A percentile compares a stretch with the other conserved stretches of the same genome.
Evolutionary conservation across 768 basidiomycete species (phyloP).

Genomic region (Leccinellum albellum): DNA sequence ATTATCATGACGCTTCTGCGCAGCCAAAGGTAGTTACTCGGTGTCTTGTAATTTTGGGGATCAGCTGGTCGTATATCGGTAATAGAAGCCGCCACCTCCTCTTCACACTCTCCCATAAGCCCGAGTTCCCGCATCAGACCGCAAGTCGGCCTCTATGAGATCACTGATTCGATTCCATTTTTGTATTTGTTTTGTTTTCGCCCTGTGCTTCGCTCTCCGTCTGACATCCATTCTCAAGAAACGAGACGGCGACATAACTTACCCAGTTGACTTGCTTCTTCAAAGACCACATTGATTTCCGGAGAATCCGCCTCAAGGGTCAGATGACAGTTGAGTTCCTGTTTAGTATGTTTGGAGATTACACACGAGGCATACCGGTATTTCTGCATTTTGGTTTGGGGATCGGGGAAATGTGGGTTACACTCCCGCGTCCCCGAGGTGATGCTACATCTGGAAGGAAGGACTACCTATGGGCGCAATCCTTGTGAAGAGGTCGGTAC

Average conservation of each 20-base stretch:
- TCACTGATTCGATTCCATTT: background rate
- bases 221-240: conserved; percentile 17
- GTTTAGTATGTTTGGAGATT: conserved; percentile 6
- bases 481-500: conserved; percentile 3
- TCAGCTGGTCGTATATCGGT: conserved; percentile 12
- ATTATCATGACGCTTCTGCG: conserved; percentile 1
- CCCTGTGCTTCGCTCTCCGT: background rate
- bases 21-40: conserved; percentile 9
- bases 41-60: background rate
- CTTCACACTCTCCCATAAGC: conserved; percentile 36
- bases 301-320: conserved; percentile 5
- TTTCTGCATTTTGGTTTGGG: conserved; percentile 8
- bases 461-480: conserved; percentile 11
- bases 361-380: conserved; percentile 16
- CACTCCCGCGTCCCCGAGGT: conserved; percentile 25
- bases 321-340: conserved; percentile 13
- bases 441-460: conserved; percentile 29
- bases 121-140: conserved; percentile 27
- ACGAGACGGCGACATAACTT: conserved; percentile 7
- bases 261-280: conserved; percentile 14
- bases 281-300: conserved; percentile 11
- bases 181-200: conserved; percentile 7
- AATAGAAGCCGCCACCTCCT: conserved; percentile 32
- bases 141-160: background rate
- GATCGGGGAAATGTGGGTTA: conserved; percentile 20